Evolutionary conservation across 2,329 filamentous ascomycete species (phyloP), one percentile per base, ranked within the genome.

Genomic region (Fusarium duplospermum): DNA sequence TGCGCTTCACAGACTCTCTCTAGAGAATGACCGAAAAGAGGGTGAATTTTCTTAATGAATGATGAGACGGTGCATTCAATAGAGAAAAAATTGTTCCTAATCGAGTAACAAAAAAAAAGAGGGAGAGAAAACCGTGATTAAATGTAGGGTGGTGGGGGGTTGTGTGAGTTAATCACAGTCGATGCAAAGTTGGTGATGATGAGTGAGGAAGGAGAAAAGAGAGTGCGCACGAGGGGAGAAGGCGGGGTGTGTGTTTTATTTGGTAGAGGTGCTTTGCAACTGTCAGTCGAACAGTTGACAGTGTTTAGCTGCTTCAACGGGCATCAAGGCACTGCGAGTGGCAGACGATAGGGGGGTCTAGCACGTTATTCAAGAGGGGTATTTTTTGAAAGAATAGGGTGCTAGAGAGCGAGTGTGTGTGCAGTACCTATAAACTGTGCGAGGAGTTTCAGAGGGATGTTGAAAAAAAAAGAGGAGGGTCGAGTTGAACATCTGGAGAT

Each of bases 341-440:
- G 38, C 22, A 61, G 71, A 74, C 36, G 60, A 71, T 68, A 56
- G 24, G 38, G 40, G 38, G 24, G 24, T 2, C 20, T 36, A 54
- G 13, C 36, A 27, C 27, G 50, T 54, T 31, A 10, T 31, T 31
- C 29, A 31, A 58, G 59, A 31, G 40, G 64, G 11, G 20, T 52
- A 50, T 35, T 24, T 38, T 31, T 31, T 10, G 29, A 20, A 22
- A 56, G 27, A n/a, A 33, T 27, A 24, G 24, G 3, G 24, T 40
- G 29, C 29, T 31, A 31, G 29, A 31, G 29, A 31, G 29, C 11
- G 24, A 24, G 29, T 31, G 29, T 29, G 29, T 33, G 31, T 56
- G 22, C 42, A 29, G 36, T 42, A 66, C 33, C 6, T 42, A 50
- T 61, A 33, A 31, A 27, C 40, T n/a, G 57, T 36, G 33, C 10